Evolutionary conservation across 139 green algal genomes (phyloP).

Genomic region (Asterochloris sp.): DNA sequence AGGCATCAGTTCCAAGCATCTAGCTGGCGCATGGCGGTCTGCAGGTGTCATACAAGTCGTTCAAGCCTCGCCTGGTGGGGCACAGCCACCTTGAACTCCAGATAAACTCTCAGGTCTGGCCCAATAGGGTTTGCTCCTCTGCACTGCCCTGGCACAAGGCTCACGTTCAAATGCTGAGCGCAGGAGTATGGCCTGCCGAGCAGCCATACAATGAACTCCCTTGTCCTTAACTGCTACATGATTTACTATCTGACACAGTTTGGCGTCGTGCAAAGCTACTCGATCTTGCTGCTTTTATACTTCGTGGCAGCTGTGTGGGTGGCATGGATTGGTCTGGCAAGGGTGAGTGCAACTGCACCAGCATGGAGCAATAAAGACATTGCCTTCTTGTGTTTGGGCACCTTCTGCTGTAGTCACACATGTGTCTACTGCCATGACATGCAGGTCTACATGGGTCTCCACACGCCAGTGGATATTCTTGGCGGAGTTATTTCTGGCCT

Average conservation of each 20-base stretch:
- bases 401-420: too few relatives aligned
- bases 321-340: conserved; percentile 37
- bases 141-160: background rate
- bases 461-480: conserved; percentile 49
- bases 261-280: conserved; percentile 18
- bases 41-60: conserved; percentile 11
- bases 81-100: conserved; percentile 25
- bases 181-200: conserved; percentile 51
- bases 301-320: conserved; percentile 33
- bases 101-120: conserved; percentile 33
- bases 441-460: conserved; percentile 43
- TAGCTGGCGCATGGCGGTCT: background rate
- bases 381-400: too few relatives aligned
- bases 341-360: background rate
- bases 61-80: conserved; percentile 19
- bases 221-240: conserved; percentile 42
- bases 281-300: conserved; percentile 21
- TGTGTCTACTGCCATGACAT: too few relatives aligned
- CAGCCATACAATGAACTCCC: conserved; percentile 48
- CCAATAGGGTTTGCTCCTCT: background rate
- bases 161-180: background rate
- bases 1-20: background rate
- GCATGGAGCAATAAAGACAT: too few relatives aligned
- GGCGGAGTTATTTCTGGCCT: conserved; percentile 34
- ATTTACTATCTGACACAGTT: conserved; percentile 35